These are phyloP conservation scores for Yamadazyma buinensis DNA, from an alignment of 1,139 yeast species.

Conservation along the genomic window DNA sequence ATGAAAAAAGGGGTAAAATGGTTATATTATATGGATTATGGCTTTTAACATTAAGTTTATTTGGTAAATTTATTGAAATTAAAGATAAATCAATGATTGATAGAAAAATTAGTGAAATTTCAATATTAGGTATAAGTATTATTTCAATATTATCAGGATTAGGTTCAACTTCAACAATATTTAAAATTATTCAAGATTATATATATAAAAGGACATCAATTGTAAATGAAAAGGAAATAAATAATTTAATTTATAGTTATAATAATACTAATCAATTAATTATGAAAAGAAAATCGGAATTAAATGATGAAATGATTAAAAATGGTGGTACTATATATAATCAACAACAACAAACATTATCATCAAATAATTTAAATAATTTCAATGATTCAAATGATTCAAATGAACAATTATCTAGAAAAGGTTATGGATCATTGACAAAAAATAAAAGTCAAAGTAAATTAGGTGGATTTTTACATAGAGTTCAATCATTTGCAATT, in stretches of 20 bases:
- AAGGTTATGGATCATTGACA: background rate
- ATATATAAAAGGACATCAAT: conserved; percentile 3
- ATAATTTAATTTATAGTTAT: conserved; percentile 30
- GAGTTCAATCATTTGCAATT: conserved; percentile 43
- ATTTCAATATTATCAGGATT: conserved; percentile 72
- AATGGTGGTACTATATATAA: conserved; percentile 29
- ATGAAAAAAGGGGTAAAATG: conserved; percentile 10
- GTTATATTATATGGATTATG: conserved; percentile 19
- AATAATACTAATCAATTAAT: conserved; percentile 38
- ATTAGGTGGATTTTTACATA: conserved; percentile 29
- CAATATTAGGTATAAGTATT: conserved; percentile 67
- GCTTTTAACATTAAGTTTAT: conserved; percentile 32
- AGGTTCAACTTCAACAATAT: conserved; percentile 70
- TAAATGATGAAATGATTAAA: conserved; percentile 19
- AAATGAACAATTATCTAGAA: background rate
- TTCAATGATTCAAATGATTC: conserved; percentile 4
- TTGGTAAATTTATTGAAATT: conserved; percentile 22
- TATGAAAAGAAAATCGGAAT: conserved; percentile 29
- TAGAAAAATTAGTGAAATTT: conserved; percentile 54
- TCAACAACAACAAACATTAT: too few species aligned
- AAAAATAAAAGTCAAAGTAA: conserved; percentile 4
- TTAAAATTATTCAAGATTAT: conserved; percentile 7
- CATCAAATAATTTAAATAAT: too few species aligned
- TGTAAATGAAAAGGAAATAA: conserved; percentile 22
- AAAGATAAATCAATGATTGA: conserved; percentile 25